These are phyloP conservation scores for Beauveria medogensis DNA, from an alignment of 2,329 filamentous ascomycete species.

Conservation along the genomic window DNA sequence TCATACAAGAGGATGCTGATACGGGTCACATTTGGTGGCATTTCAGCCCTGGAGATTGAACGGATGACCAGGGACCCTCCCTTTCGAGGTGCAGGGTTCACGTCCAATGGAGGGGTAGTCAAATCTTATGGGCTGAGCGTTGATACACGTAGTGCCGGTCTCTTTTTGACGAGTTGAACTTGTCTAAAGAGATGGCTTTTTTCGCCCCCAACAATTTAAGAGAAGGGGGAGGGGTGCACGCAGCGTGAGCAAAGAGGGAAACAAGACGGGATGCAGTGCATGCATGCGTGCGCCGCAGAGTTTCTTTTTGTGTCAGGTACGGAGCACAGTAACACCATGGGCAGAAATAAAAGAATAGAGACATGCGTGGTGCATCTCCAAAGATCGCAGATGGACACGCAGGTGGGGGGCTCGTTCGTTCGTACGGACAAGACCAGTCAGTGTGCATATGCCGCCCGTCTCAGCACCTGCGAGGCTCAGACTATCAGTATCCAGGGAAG, in stretches of 20 bases:
- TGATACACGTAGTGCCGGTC: background rate
- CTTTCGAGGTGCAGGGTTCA: background rate
- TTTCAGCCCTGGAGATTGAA: background rate
- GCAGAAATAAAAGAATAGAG: background rate
- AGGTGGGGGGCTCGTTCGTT: background rate
- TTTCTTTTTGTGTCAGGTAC: slow-evolving; percentile 7
- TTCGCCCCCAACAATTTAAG: background rate
- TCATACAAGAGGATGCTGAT: background rate
- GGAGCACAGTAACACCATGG: background rate
- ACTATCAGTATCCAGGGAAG: background rate
- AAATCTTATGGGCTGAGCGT: background rate
- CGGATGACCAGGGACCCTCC: background rate
- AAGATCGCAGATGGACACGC: background rate
- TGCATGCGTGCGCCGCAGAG: background rate
- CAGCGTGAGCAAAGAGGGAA: background rate
- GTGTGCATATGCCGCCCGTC: background rate
- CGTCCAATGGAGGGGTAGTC: background rate
- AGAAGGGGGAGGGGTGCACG: background rate
- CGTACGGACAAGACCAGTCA: background rate
- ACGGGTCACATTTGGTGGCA: background rate
- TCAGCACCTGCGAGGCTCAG: background rate
- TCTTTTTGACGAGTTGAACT: background rate
- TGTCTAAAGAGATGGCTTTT: background rate
- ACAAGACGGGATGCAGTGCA: background rate
- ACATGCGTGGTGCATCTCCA: background rate